Evolutionary conservation across 2,329 filamentous ascomycete genomes (phyloP).

Genomic region (Westerdykella aurantiaca): DNA sequence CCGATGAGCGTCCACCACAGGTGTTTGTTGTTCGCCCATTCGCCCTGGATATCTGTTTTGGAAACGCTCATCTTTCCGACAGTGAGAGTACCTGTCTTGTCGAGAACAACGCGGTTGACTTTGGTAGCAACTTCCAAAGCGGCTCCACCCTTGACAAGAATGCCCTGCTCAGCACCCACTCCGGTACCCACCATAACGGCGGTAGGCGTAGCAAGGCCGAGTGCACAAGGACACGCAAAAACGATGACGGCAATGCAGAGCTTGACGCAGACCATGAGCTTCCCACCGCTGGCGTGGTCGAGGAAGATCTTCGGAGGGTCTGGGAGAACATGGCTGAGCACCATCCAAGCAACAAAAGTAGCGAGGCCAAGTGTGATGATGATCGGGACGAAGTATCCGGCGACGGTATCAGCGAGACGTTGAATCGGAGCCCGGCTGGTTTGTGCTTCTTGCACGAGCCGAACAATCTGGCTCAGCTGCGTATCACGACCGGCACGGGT

Average conservation of each 20-base stretch:
- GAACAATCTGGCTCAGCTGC: conserved; percentile 95
- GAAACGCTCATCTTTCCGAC: conserved; percentile 93
- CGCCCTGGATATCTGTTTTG: conserved; percentile 57
- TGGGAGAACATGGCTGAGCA: conserved; percentile 77
- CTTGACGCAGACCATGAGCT: conserved; percentile 93
- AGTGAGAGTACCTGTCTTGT: conserved; percentile 94
- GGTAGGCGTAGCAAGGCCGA: conserved; percentile 92
- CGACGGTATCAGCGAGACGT: conserved; percentile 80
- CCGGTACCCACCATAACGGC: conserved; percentile 99
- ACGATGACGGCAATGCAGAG: conserved; percentile 98
- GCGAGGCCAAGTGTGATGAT: conserved; percentile 78
- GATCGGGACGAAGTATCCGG: conserved; percentile 87
- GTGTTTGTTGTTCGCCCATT: conserved; percentile 64
- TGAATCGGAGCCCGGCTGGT: conserved; percentile 93
- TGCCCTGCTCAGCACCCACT: conserved; percentile 88
- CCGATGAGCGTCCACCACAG: conserved; percentile 96
- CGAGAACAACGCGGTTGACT: conserved; percentile 82
- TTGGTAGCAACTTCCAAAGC: conserved; percentile 87
- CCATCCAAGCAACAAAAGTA: conserved; percentile 91
- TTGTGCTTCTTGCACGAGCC: conserved; percentile 95
- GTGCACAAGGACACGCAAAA: conserved; percentile 92
- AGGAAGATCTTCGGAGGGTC: conserved; percentile 87
- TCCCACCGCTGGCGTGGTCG: conserved; percentile 74
- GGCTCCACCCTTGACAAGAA: conserved; percentile 94
- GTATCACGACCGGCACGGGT: conserved; percentile 90